Base-by-base conservation (phyloP, 768 basidiomycete species). In the Heimioporus sp. region DNA sequence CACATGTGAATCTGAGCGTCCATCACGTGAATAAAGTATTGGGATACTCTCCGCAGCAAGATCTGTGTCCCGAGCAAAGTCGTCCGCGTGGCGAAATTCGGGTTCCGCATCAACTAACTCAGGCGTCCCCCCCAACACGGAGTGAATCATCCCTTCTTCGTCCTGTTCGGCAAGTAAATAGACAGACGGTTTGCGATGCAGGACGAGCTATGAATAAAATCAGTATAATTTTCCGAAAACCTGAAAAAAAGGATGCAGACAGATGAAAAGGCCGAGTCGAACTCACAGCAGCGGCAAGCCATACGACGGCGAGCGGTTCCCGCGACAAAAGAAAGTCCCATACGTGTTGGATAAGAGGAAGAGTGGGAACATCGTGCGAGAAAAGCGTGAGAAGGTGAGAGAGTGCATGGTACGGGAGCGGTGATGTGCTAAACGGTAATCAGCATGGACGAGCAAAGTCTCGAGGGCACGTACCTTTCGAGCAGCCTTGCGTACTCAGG, bases 301-400 rank as follows among this genome's bases (percentile, higher is more conserved):
- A 98, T 0, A 96, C 86, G 3, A 83, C 77, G 1, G 78, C 76
- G 28, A 93, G 80, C 10, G 94, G 94, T 21, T 91, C 91, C 34
- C 93, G 79, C 56, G 83, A 82, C 12, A 98, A 72, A 10, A 97
- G 71, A 64, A 85, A 98, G 69, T 98, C 94, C 68, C 96, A 98
- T 43, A 93, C 82, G 56, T 93, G 87, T 65, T 96, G 93, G 24
- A 93, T 88, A 36, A 94, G 83, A 5, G 87, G 80, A n/a, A 96
- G 78, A 2, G 89, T 90, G 9, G 94, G 91, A 51, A 93, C 79
- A 59, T 97, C 93, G 66, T 98, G 94, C 11, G 94, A 85, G 72
- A 98, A 93, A 30, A 96, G 79, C 0, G 93, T 96, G 32, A 98
- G 75, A 31, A 97, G 81, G 70, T 93, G 90, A 5, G 92, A 90